Conservation (phyloP, 192 early-diverging fungal genomes). For the Chytriomyces sp. region DNA sequence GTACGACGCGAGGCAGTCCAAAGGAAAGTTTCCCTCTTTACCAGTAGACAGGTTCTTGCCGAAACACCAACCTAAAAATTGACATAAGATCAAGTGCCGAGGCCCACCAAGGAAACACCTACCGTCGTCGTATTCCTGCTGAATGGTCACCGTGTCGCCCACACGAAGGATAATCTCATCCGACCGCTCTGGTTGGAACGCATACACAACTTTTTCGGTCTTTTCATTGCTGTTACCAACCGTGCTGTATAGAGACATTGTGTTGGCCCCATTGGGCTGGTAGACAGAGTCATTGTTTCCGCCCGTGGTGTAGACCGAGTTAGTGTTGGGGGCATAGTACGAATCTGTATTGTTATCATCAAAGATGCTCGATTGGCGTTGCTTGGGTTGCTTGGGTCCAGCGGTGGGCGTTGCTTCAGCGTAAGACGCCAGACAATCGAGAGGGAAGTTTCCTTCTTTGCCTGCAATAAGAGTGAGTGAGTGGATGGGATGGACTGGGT, state of each 20-base stretch:
- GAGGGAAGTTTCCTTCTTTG: slow-evolving; percentile 8
- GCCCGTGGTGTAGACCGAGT: neutral
- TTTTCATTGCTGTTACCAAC: neutral
- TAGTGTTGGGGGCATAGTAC: neutral
- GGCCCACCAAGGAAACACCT: no score
- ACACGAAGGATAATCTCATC: slow-evolving; percentile 14
- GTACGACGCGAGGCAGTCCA: slow-evolving; percentile 45
- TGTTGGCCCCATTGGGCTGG: neutral
- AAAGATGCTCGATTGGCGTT: slow-evolving; percentile 9
- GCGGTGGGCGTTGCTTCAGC: neutral
- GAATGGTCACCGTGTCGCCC: slow-evolving; percentile 10
- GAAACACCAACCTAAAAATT: slow-evolving; percentile 54
- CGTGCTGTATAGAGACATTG: neutral
- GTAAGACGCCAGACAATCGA: slow-evolving; percentile 7
- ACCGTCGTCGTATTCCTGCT: slow-evolving; percentile 30
- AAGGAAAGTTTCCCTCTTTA: slow-evolving; percentile 51
- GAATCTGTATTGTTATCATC: slow-evolving; percentile 40
- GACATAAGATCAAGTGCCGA: no score
- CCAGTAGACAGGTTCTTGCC: slow-evolving; percentile 53
- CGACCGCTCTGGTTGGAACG: neutral
- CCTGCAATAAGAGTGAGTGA: no score
- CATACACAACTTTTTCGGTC: neutral
- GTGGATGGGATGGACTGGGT: no score
- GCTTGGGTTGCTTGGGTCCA: neutral
- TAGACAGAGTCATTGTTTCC: slow-evolving; percentile 16